Percentiles rank a stretch among this genome's conserved stretches.
phyloP scores from a whole-genome alignment of 1,139 yeast genomes.

The Debaryomyces coudertii region DNA sequence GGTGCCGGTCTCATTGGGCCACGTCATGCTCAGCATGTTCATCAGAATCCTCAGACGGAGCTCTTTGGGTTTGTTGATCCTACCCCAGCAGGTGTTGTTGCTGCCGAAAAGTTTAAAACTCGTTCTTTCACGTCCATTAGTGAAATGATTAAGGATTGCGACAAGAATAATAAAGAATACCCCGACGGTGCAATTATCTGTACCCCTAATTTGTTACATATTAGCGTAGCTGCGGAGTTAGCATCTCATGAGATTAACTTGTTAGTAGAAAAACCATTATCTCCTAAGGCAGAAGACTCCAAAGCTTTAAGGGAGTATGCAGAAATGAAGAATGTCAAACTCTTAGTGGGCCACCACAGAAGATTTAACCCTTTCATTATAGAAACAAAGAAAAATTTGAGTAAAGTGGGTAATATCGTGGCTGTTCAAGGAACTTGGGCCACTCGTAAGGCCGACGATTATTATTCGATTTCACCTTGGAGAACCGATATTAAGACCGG shows the following conservation, averaged over 20 bases:
- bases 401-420: constrained; percentile 33
- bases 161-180: constrained; percentile 23
- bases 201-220: constrained; percentile 48
- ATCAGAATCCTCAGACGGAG: constrained; percentile 27
- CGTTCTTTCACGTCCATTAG: constrained; percentile 31
- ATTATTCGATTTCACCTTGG: constrained; percentile 40
- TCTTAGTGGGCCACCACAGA: constrained; percentile 49
- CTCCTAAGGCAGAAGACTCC: constrained; percentile 41
- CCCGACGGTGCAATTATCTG: constrained; percentile 50
- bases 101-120: constrained; percentile 31
- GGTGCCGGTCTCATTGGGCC: constrained; percentile 51
- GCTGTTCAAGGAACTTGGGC: constrained; percentile 49
- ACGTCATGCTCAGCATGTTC: constrained; percentile 42
- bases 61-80: constrained; percentile 44
- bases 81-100: constrained; percentile 23
- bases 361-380: constrained; percentile 46
- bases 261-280: constrained; percentile 46
- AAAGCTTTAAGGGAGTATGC: constrained; percentile 34
- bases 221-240: constrained; percentile 35
- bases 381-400: constrained; percentile 35
- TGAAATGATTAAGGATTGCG: constrained; percentile 33
- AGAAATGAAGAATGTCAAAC: constrained; percentile 28
- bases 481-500: constrained; percentile 36
- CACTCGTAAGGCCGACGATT: constrained; percentile 35
- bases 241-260: constrained; percentile 41